Conservation (phyloP, 2,329 filamentous ascomycete species). For the Sphaceloma murrayae region DNA sequence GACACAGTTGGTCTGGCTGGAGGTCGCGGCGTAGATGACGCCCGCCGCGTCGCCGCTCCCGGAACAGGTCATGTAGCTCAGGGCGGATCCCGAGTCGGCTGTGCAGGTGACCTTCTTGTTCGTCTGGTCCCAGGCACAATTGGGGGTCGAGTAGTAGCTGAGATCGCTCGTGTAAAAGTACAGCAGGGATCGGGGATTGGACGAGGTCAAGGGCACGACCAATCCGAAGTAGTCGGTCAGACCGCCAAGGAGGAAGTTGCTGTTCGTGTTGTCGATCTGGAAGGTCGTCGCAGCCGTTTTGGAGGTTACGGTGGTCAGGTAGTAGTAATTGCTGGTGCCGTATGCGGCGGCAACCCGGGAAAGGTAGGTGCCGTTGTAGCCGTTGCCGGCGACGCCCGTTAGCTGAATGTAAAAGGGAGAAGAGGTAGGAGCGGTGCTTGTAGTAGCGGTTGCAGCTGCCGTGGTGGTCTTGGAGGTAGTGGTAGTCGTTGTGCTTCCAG, state of each 20-base stretch:
- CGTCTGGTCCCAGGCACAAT: constrained; percentile 1
- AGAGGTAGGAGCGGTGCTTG: constrained; percentile 14
- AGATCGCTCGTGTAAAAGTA: constrained; percentile 13
- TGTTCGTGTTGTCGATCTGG: constrained; percentile 15
- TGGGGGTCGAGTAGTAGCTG: constrained; percentile 10
- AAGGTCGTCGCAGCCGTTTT: constrained; percentile 5
- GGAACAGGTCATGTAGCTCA: constrained; percentile 13
- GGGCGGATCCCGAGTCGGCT: not conserved
- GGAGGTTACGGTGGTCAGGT: constrained; percentile 5
- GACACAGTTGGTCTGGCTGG: constrained; percentile 8
- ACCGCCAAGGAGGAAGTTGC: constrained; percentile 1
- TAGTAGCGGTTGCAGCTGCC: constrained; percentile 6
- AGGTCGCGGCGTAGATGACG: constrained; percentile 5
- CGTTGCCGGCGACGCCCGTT: constrained; percentile 9
- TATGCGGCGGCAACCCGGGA: not conserved
- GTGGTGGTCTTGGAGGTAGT: constrained; percentile 11
- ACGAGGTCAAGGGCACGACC: not conserved
- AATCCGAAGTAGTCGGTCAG: constrained; percentile 2
- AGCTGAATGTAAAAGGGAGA: constrained; percentile 15
- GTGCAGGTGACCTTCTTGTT: not conserved
- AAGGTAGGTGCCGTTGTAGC: constrained; percentile 13
- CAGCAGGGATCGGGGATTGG: constrained; percentile 1
- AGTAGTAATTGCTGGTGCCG: constrained; percentile 11
- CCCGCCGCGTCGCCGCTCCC: constrained; percentile 5
- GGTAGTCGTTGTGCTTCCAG: constrained; percentile 12